A percentile compares a stretch with the other conserved stretches of the same genome.
These are phyloP conservation scores for Phanerochaete sordida DNA, from an alignment of 768 basidiomycete species.

Conservation along the genomic window DNA sequence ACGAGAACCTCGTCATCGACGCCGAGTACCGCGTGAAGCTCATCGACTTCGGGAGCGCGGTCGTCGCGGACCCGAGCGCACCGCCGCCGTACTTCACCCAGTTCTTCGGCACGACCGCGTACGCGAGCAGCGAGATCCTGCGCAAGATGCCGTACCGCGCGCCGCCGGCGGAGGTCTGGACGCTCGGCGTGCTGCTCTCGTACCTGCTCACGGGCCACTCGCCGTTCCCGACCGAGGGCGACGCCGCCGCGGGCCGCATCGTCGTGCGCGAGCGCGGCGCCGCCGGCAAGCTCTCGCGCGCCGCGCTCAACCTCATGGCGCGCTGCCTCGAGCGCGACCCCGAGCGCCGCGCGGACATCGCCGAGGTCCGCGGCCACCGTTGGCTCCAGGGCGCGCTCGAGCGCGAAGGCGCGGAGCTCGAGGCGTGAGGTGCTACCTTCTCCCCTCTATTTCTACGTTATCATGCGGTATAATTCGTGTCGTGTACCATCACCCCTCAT, in stretches of 20 bases:
- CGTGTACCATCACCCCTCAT: not conserved
- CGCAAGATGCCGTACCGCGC: slow-evolving; percentile 87
- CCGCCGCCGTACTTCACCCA: slow-evolving; percentile 67
- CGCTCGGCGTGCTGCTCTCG: slow-evolving; percentile 90
- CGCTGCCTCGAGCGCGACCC: slow-evolving; percentile 87
- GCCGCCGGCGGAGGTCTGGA: slow-evolving; percentile 95
- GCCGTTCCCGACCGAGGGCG: slow-evolving; percentile 86
- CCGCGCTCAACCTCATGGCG: slow-evolving; percentile 61
- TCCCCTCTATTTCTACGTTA: not conserved
- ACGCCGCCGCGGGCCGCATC: slow-evolving; percentile 67
- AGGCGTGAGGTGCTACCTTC: not conserved
- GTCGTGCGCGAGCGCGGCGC: slow-evolving; percentile 33
- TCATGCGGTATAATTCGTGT: slow-evolving; percentile 3
- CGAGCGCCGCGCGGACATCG: slow-evolving; percentile 72
- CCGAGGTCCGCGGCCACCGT: slow-evolving; percentile 76
- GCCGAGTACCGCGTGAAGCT: slow-evolving; percentile 78
- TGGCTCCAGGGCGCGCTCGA: slow-evolving; percentile 58
- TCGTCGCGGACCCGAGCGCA: slow-evolving; percentile 59
- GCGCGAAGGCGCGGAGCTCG: not conserved
- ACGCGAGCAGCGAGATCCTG: slow-evolving; percentile 93
- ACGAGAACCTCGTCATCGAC: slow-evolving; percentile 89
- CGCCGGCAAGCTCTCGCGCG: not conserved
- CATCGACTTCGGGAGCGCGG: slow-evolving; percentile 94
- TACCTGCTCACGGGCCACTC: slow-evolving; percentile 91
- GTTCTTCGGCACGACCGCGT: slow-evolving; percentile 94